phyloP scores from a whole-genome alignment of 2,329 filamentous ascomycete species.

The Botrytis fragariae region DNA sequence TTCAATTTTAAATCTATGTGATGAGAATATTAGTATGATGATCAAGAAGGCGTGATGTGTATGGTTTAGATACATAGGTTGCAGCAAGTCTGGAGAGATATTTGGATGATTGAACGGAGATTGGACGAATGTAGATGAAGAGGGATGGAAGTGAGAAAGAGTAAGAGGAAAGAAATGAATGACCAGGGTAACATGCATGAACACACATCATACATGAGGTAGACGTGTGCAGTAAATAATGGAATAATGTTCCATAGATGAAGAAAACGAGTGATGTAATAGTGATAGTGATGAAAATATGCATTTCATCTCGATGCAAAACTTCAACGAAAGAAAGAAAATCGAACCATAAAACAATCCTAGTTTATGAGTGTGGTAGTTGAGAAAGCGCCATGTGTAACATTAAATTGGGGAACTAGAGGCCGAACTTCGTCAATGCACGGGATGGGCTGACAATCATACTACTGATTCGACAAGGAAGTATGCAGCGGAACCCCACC shows the following conservation, averaged over 20 bases:
- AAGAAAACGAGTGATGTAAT: neutral
- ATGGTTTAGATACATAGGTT: neutral
- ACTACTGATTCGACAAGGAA: neutral
- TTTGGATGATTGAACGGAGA: neutral
- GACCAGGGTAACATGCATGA: neutral
- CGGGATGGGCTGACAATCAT: neutral
- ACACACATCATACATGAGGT: neutral
- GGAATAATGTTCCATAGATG: neutral
- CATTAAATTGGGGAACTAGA: neutral
- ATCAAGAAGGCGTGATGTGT: neutral
- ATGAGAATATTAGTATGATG: slow-evolving; percentile 1
- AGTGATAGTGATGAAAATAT: neutral
- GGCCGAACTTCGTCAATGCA: neutral
- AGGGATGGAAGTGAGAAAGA: neutral
- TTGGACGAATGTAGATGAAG: neutral
- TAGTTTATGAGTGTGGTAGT: neutral
- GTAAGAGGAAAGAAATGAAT: neutral
- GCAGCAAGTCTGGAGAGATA: neutral
- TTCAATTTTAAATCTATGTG: slow-evolving; percentile 68
- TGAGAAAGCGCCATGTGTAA: slow-evolving; percentile 4
- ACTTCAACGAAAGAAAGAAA: neutral
- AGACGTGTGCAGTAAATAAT: neutral
- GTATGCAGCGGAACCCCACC: neutral
- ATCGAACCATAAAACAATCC: neutral
- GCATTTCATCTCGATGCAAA: neutral